These are phyloP conservation scores for Mucor racemosus DNA, from an alignment of 371 early-diverging fungal genomes.

Conservation along the genomic window DNA sequence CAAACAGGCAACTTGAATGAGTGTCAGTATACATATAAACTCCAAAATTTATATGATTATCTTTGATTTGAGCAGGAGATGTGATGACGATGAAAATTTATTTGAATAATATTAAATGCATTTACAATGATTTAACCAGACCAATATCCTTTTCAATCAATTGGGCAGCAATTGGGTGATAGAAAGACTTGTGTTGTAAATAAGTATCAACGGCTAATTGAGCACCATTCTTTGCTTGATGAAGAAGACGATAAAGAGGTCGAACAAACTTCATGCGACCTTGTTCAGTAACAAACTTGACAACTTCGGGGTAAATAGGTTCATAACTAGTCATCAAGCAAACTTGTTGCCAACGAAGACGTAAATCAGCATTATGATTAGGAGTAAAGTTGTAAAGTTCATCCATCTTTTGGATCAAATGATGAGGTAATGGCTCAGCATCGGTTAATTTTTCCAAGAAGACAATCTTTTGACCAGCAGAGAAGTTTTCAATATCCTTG, in stretches of 20 bases:
- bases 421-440: slow-evolving; percentile 63
- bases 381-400: slow-evolving; percentile 71
- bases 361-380: slow-evolving; percentile 85
- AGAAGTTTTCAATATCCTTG: slow-evolving; percentile 68
- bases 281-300: slow-evolving; percentile 80
- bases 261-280: slow-evolving; percentile 97
- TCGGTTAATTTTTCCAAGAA: slow-evolving; percentile 84
- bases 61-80: too few relatives aligned
- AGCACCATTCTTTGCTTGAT: slow-evolving; percentile 69
- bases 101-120: too few relatives aligned
- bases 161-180: slow-evolving; percentile 91
- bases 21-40: too few relatives aligned
- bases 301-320: slow-evolving; percentile 76
- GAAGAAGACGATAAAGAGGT: slow-evolving; percentile 74
- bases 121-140: slow-evolving; percentile 11
- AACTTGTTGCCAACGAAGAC: slow-evolving; percentile 86
- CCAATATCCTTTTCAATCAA: slow-evolving; percentile 85
- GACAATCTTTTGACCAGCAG: slow-evolving; percentile 80
- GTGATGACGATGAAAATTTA: too few relatives aligned
- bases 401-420: slow-evolving; percentile 73
- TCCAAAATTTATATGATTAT: too few relatives aligned
- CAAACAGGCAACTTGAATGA: too few relatives aligned
- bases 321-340: slow-evolving; percentile 81
- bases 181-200: slow-evolving; percentile 73
- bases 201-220: slow-evolving; percentile 85